Evolutionary conservation across 306 rosid species (phyloP).

Genomic region (Trifolium fragiferum): DNA sequence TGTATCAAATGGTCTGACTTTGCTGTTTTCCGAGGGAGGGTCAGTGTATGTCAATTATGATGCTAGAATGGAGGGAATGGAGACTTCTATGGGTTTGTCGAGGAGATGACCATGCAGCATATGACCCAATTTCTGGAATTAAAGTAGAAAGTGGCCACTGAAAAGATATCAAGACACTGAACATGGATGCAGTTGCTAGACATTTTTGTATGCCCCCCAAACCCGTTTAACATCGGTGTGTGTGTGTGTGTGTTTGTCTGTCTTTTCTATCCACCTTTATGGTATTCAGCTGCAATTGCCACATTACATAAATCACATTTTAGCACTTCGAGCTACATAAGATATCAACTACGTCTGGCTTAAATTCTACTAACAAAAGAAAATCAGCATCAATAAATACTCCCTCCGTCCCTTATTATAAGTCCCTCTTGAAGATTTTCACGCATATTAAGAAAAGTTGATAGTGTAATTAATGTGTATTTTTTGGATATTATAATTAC

Average conservation of each 20-base stretch:
- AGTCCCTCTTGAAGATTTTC: too few species aligned
- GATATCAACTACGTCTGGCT: neutral
- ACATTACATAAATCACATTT: neutral
- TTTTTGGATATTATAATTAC: too few species aligned
- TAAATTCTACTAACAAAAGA: constrained; percentile 1
- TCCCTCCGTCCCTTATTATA: too few species aligned
- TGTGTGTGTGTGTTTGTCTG: neutral
- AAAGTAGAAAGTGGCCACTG: neutral
- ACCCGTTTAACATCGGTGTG: neutral
- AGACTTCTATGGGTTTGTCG: neutral
- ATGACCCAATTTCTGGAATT: neutral
- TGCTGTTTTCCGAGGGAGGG: neutral
- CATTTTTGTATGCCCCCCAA: neutral
- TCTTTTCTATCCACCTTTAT: neutral
- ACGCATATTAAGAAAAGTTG: too few species aligned
- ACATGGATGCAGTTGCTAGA: neutral
- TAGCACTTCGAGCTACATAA: neutral
- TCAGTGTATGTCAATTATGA: neutral
- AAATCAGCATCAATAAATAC: neutral
- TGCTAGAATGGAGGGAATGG: neutral
- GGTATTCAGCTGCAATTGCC: neutral
- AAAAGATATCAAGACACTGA: neutral
- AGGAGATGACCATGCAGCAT: neutral
- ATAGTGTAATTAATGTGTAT: too few species aligned
- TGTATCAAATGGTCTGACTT: neutral